Evolutionary conservation across 129 eudicot species (phyloP).

Genomic region (Gnaphalium uliginosum): DNA sequence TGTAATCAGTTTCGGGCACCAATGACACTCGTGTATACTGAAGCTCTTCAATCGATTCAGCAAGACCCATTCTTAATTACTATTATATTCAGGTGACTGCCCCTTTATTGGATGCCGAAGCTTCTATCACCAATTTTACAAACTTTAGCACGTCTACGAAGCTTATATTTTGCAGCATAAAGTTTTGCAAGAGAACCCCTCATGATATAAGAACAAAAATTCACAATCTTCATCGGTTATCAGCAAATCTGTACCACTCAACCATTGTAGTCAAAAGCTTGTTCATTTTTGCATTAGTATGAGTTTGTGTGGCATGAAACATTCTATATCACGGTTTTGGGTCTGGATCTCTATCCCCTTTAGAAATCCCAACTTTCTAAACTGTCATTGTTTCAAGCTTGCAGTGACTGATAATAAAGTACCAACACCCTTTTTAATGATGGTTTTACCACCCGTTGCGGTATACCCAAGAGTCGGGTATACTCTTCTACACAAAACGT

Average conservation of each 20-base stretch:
- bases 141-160: slow-evolving; percentile 94
- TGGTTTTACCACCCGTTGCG: slow-evolving; percentile 85
- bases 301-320: slow-evolving; percentile 98
- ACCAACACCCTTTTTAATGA: slow-evolving; percentile 90
- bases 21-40: slow-evolving; percentile 79
- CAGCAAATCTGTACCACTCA: slow-evolving; percentile 97
- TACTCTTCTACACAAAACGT: slow-evolving; percentile 79
- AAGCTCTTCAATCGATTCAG: slow-evolving; percentile 88
- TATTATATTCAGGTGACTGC: slow-evolving; percentile 72
- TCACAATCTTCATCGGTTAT: slow-evolving; percentile 85
- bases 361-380: slow-evolving; percentile 65
- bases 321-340: slow-evolving; percentile 93
- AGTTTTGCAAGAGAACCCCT: slow-evolving; percentile 94
- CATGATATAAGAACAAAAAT: slow-evolving; percentile 91
- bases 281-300: slow-evolving; percentile 95
- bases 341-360: slow-evolving; percentile 97
- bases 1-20: slow-evolving; percentile 87
- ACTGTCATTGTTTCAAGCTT: slow-evolving; percentile 85
- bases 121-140: slow-evolving; percentile 71
- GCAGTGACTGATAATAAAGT: slow-evolving; percentile 94
- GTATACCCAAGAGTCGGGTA: slow-evolving; percentile 92
- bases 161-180: slow-evolving; percentile 95
- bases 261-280: slow-evolving; percentile 90
- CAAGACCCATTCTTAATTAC: slow-evolving; percentile 86
- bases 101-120: slow-evolving; percentile 79